Evolutionary conservation across 2,329 filamentous ascomycete genomes (phyloP), one percentile per base, ranked within the genome.

Genomic region (Cordyceps fumosorosea): DNA sequence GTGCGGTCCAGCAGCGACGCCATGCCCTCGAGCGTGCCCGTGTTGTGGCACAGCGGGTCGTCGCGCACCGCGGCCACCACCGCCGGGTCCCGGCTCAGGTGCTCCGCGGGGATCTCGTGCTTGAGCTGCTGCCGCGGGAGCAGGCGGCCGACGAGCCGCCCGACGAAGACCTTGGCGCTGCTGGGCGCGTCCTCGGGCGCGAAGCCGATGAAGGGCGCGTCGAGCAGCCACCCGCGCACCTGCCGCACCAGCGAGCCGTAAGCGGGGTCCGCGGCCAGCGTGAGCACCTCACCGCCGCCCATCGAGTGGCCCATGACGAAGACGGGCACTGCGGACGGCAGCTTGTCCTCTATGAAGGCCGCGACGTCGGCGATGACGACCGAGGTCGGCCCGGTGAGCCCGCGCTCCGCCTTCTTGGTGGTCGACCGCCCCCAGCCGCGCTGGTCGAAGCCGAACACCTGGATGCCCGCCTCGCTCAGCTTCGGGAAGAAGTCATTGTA

Each of bases 301-400:
- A 96, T 96, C 24, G 88, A 92, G 75, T 96, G 91, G 59, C 93
- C 93, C 79, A 95, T 86, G 22, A 97, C 81, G 75, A 96, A 97
- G 18, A 96, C 71, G 0, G 91, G 91, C 42, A 79, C 76, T 4
- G 74, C 69, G 26, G 74, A 73, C 11, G 81, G 81, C 5, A 87
- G 76, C 65, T 88, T 82, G 37, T 78, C 77, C 63, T 80, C 80
- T 66, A 95, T 80, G 72, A 97, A 91, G 50, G 87, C 86, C 12
- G 86, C 89, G 60, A 96, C 86, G 73, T 97, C 93, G 63, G 83
- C 80, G 51, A 96, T 78, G 62, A 96, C 90, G 61, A 80, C 82
- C 1, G 80, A 66, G 2, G 92, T 96, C 7, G 88, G 81, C 7
- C 93, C 93, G 1, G 89, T 90, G 60, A 85, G 79, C 56, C 93